These are phyloP conservation scores for Cucumis cinereus DNA, from an alignment of 306 rosid genomes.

Conservation along the genomic window DNA sequence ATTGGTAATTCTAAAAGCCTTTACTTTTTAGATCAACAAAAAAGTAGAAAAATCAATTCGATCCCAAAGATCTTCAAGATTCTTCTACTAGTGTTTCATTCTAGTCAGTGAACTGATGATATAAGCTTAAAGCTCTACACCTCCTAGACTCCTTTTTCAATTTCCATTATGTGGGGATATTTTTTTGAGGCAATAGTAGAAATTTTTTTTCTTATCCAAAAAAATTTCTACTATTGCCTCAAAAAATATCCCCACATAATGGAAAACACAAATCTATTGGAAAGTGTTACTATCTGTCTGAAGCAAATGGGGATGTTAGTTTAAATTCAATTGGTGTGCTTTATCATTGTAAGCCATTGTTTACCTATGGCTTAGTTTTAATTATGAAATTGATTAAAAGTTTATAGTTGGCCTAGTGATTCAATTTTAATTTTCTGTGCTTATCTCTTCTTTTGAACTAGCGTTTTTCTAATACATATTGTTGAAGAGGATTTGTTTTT, in stretches of 20 bases:
- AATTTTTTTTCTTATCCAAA: too few relatives aligned
- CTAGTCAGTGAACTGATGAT: not conserved
- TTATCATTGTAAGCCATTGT: not conserved
- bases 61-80: not conserved
- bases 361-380: not conserved
- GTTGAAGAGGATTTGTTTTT: conserved; percentile 1
- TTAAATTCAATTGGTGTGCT: not conserved
- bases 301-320: not conserved
- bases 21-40: not conserved
- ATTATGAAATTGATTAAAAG: not conserved
- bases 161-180: too few relatives aligned
- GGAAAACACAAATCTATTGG: not conserved
- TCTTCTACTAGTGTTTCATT: not conserved
- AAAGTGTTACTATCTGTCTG: not conserved
- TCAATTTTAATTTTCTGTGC: not conserved
- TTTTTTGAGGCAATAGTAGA: too few relatives aligned
- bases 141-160: not conserved
- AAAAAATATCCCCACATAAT: not conserved
- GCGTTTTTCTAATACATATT: not conserved
- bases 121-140: not conserved
- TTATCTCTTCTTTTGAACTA: not conserved
- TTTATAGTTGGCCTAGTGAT: not conserved
- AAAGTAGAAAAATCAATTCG: not conserved
- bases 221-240: not conserved
- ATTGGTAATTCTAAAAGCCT: not conserved